Conservation (phyloP, 176 grass and related monocot genomes). For the Raddia distichophylla region DNA sequence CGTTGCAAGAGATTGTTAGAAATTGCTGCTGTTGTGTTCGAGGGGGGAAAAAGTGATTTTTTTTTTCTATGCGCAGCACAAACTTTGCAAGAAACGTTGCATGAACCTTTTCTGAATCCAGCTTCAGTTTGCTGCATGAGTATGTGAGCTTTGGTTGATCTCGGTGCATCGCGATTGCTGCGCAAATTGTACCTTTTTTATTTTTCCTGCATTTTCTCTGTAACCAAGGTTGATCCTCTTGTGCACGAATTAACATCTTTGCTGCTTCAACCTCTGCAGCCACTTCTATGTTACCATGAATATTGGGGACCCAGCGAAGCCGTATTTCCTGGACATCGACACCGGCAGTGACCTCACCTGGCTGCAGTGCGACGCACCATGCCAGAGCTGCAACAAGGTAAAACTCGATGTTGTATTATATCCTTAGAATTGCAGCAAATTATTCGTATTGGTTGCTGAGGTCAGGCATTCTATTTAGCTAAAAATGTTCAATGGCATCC, state of each 20-base stretch:
- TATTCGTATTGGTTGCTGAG: background rate
- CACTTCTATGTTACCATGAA: constrained; percentile 66
- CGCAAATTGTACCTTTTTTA: background rate
- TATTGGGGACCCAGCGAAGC: constrained; percentile 83
- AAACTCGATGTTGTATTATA: background rate
- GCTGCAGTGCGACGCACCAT: constrained; percentile 92
- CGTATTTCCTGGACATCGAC: constrained; percentile 89
- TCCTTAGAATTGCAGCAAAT: background rate
- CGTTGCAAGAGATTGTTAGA: background rate
- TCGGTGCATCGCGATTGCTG: background rate
- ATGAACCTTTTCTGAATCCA: background rate
- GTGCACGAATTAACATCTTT: background rate
- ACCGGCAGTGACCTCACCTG: constrained; percentile 94
- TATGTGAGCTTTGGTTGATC: background rate
- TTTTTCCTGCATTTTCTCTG: background rate
- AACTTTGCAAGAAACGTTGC: background rate
- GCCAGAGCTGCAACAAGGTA: constrained; percentile 87
- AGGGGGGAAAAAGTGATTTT: background rate
- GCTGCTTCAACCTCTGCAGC: constrained; percentile 38
- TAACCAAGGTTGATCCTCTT: background rate
- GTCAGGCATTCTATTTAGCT: background rate
- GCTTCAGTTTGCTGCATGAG: background rate
- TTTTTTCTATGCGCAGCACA: background rate
- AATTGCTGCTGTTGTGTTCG: background rate
- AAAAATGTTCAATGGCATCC: background rate